Conservation (phyloP, 805 yeast species). For the Ogataea henricii region DNA sequence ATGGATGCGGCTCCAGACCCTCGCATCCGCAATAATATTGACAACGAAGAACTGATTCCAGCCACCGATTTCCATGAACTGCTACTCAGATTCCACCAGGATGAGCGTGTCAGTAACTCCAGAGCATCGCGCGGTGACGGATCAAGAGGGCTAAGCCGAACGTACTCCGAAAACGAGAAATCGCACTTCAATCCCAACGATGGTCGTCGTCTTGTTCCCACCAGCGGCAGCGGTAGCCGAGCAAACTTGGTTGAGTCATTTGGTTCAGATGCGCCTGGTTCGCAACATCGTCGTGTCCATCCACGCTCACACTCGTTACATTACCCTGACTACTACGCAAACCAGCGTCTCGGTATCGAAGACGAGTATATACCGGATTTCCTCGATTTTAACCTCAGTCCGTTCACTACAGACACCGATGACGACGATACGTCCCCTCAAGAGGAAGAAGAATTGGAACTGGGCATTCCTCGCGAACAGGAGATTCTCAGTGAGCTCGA, state of each 20-base stretch:
- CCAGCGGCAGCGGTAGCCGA: slow-evolving; percentile 8
- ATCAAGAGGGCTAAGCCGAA: slow-evolving; percentile 21
- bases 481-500: slow-evolving; percentile 18
- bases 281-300: neutral
- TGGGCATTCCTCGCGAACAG: slow-evolving; percentile 13
- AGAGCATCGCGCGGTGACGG: slow-evolving; percentile 1
- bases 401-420: slow-evolving; percentile 16
- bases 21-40: slow-evolving; percentile 25
- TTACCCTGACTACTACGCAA: neutral
- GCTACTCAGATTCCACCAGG: slow-evolving; percentile 11
- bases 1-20: neutral
- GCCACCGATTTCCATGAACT: slow-evolving; percentile 26
- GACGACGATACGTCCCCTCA: neutral
- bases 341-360: slow-evolving; percentile 49
- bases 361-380: slow-evolving; percentile 80
- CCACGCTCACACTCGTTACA: slow-evolving; percentile 1
- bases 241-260: neutral
- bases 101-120: slow-evolving; percentile 6
- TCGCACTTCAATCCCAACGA: slow-evolving; percentile 52
- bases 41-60: slow-evolving; percentile 35
- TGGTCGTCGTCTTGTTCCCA: slow-evolving; percentile 23
- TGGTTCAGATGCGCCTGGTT: neutral
- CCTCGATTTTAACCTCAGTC: slow-evolving; percentile 34
- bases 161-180: slow-evolving; percentile 67
- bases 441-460: slow-evolving; percentile 8